Conservation (phyloP, 306 rosid genomes). For the Quercus cerris region DNA sequence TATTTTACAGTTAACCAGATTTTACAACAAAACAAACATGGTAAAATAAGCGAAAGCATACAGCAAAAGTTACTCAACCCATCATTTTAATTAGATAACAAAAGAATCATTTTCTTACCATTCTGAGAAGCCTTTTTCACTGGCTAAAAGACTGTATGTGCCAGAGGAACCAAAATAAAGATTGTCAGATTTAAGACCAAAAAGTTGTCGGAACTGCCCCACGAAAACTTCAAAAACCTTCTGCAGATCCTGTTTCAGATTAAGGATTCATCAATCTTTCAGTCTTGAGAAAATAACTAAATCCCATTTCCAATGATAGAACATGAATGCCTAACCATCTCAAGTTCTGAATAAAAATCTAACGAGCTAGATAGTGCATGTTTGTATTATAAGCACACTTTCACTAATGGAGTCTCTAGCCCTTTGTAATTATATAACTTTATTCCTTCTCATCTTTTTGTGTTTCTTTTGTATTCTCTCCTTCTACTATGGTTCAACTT, state of each 20-base stretch:
- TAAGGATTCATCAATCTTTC: conserved; percentile 24
- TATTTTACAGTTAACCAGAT: too few species aligned
- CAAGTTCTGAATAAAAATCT: background rate
- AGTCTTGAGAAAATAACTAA: conserved; percentile 18
- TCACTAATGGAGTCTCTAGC: too few species aligned
- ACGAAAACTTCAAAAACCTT: conserved; percentile 69
- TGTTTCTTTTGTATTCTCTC: too few species aligned
- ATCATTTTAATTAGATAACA: conserved; percentile 1
- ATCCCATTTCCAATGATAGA: conserved; percentile 12
- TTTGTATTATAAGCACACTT: background rate
- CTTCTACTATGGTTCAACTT: background rate
- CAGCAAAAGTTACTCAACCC: background rate
- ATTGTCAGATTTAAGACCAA: conserved; percentile 75
- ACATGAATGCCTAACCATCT: conserved; percentile 6
- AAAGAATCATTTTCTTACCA: conserved; percentile 51
- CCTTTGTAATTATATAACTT: too few species aligned
- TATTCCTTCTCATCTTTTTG: too few species aligned
- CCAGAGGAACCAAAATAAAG: conserved; percentile 65
- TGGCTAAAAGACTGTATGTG: conserved; percentile 61
- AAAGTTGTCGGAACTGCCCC: conserved; percentile 94
- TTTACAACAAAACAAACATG: too few species aligned
- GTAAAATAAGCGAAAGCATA: background rate
- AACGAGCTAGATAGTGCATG: background rate
- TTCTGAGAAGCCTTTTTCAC: conserved; percentile 83
- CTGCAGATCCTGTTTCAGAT: conserved; percentile 74